Percentiles rank a stretch among this genome's conserved stretches.
Evolutionary conservation across 805 yeast species (phyloP).

Genomic region (Wickerhamiella sergipiensis): DNA sequence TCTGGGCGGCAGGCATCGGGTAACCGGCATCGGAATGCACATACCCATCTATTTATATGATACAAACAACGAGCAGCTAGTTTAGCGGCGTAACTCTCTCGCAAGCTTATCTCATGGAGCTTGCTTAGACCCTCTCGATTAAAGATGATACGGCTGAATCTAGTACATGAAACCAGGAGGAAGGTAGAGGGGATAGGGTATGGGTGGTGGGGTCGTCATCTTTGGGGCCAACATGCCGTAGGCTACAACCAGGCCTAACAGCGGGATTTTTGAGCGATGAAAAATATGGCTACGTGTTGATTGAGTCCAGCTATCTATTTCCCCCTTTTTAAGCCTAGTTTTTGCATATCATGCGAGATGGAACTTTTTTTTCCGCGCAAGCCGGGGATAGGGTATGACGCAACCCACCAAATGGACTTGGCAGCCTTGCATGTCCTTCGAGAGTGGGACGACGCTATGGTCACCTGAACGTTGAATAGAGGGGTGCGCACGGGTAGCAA

Average conservation of each 20-base stretch:
- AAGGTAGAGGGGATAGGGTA: not conserved
- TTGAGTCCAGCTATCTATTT: not conserved
- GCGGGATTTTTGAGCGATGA: not conserved
- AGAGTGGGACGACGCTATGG: not conserved
- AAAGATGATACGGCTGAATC: not conserved
- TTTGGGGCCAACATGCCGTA: not conserved
- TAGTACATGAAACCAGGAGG: not conserved
- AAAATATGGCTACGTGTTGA: not conserved
- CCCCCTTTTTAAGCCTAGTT: not conserved
- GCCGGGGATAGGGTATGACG: not conserved
- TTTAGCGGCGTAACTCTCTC: too few relatives aligned
- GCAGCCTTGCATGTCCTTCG: not conserved
- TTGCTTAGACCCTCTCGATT: not conserved
- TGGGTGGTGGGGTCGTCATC: not conserved
- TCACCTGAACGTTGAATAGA: too few relatives aligned
- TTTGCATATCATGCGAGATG: not conserved
- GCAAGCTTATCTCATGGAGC: not conserved
- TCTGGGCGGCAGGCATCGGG: not conserved
- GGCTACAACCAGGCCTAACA: not conserved
- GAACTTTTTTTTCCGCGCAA: not conserved
- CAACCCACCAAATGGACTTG: not conserved
- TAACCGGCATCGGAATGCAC: too few relatives aligned
- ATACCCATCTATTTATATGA: too few relatives aligned
- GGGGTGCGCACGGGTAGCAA: too few relatives aligned
- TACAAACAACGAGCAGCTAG: too few relatives aligned